Evolutionary conservation across 345 rosid genomes (phyloP).

Genomic region (Citrus reticulata): DNA sequence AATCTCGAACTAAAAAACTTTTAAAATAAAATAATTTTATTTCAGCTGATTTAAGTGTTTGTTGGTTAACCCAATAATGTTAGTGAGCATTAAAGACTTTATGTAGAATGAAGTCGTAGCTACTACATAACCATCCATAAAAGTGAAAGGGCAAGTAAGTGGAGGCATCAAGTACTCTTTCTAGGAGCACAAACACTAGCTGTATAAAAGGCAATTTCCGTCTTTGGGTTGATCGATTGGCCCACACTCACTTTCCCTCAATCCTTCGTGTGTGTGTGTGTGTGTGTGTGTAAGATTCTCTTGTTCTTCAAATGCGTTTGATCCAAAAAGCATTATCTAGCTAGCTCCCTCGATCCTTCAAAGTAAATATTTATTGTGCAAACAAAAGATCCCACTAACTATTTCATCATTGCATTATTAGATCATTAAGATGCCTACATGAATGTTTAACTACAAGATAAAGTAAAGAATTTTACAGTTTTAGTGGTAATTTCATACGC

Average conservation of each 20-base stretch:
- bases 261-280: background rate
- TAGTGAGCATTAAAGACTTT: background rate
- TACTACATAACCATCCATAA: background rate
- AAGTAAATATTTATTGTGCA: background rate
- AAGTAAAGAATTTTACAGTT: background rate
- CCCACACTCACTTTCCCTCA: background rate
- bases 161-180: constrained; percentile 14
- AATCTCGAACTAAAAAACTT: too few relatives aligned
- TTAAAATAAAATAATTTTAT: too few relatives aligned
- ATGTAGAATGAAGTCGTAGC: background rate
- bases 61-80: background rate
- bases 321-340: constrained; percentile 8
- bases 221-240: constrained; percentile 22
- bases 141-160: background rate
- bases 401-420: constrained; percentile 23
- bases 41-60: fast-evolving
- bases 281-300: constrained; percentile 8
- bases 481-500: background rate
- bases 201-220: constrained; percentile 26
- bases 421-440: background rate
- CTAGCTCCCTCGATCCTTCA: background rate
- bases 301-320: constrained; percentile 1
- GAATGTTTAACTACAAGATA: background rate
- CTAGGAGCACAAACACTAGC: background rate
- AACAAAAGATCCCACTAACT: constrained; percentile 11